Evolutionary conservation across 2,329 filamentous ascomycete genomes (phyloP).

Genomic region (Penicillium sp.): DNA sequence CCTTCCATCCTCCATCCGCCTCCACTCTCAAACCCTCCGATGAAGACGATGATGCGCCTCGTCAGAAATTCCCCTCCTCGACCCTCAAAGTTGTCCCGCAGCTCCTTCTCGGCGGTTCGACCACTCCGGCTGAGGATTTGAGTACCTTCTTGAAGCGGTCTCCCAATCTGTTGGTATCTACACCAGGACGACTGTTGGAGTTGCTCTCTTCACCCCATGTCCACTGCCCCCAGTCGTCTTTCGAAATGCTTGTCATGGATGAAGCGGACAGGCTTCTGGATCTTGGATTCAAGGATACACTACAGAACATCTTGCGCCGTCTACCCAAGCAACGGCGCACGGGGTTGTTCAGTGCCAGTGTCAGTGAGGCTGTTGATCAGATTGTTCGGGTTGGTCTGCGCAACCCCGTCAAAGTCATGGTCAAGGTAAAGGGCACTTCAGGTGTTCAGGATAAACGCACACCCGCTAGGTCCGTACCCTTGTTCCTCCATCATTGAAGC

Average conservation of each 20-base stretch:
- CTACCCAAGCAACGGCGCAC: conserved; percentile 89
- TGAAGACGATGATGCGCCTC: conserved; percentile 37
- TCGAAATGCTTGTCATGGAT: conserved; percentile 85
- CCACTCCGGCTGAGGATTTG: conserved; percentile 73
- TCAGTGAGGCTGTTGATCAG: conserved; percentile 86
- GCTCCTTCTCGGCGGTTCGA: conserved; percentile 75
- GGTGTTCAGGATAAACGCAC: conserved; percentile 76
- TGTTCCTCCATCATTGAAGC: too few species aligned
- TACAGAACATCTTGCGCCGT: conserved; percentile 73
- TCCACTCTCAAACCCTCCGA: conserved; percentile 34
- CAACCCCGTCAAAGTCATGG: conserved; percentile 89
- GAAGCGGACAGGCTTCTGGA: conserved; percentile 90
- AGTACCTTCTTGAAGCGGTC: conserved; percentile 73
- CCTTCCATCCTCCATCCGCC: conserved; percentile 73
- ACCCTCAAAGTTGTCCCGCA: conserved; percentile 65
- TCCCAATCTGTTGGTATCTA: conserved; percentile 82
- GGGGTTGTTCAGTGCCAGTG: conserved; percentile 85
- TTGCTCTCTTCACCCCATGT: conserved; percentile 78
- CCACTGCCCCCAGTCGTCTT: conserved; percentile 76
- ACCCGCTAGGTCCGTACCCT: conserved; percentile 69
- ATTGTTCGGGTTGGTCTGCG: conserved; percentile 83
- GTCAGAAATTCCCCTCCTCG: conserved; percentile 38
- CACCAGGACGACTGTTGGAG: conserved; percentile 80
- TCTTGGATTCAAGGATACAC: conserved; percentile 82
- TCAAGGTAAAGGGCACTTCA: conserved; percentile 72